Evolutionary conservation across 192 early-diverging fungal species (phyloP).

Genomic region (Coemansia sp.): DNA sequence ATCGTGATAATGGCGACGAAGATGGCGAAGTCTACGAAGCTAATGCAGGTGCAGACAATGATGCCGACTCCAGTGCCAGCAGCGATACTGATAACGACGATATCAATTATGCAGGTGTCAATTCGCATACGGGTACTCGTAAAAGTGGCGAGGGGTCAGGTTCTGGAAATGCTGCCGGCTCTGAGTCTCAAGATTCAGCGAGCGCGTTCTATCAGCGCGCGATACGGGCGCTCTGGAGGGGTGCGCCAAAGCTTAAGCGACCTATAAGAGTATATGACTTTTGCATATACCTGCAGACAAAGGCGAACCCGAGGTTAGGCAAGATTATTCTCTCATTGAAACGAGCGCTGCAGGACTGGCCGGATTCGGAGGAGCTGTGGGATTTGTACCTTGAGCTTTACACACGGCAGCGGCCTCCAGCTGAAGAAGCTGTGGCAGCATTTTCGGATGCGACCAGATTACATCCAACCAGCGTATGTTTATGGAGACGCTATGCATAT

Average conservation of each 20-base stretch:
- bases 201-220: slow-evolving; percentile 13
- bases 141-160: not conserved
- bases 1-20: not conserved
- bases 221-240: slow-evolving; percentile 12
- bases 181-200: not conserved
- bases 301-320: slow-evolving; percentile 18
- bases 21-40: slow-evolving; percentile 4
- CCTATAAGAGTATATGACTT: slow-evolving; percentile 6
- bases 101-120: not conserved
- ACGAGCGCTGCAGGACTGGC: slow-evolving; percentile 19
- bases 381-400: slow-evolving; percentile 45
- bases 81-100: not conserved
- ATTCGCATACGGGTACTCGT: not conserved
- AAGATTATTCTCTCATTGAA: slow-evolving; percentile 16
- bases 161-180: not conserved
- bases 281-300: not conserved
- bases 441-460: slow-evolving; percentile 41
- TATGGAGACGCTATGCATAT: slow-evolving; percentile 36
- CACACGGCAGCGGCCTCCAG: slow-evolving; percentile 15
- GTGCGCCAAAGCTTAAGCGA: not conserved
- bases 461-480: slow-evolving; percentile 18
- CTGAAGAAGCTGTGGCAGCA: slow-evolving; percentile 22
- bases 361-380: slow-evolving; percentile 40
- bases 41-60: not conserved
- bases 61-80: not conserved